A percentile compares a stretch with the other conserved stretches of the same genome.
phyloP scores from a whole-genome alignment of 2,329 filamentous ascomycete genomes.

The Chrysoporthe puriensis region DNA sequence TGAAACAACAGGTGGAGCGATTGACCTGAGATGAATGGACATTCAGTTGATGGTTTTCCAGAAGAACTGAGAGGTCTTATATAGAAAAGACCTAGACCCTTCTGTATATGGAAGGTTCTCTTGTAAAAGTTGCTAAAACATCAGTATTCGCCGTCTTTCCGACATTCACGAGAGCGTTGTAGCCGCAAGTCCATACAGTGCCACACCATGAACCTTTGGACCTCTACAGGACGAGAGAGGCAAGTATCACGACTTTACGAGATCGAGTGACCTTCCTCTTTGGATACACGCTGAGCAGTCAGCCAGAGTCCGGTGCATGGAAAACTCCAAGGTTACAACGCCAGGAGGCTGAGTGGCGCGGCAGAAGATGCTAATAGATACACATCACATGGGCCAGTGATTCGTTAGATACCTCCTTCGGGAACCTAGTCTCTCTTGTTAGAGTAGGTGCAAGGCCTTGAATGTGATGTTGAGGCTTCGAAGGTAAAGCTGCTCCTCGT shows the following conservation, averaged over 20 bases:
- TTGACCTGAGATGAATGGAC: neutral
- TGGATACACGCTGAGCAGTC: slow-evolving; percentile 4
- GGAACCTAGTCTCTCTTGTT: neutral
- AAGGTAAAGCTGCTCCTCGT: neutral
- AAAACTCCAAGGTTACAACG: neutral
- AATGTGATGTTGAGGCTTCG: neutral
- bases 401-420: neutral
- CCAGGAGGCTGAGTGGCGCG: neutral
- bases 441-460: neutral
- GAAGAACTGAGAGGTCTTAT: neutral
- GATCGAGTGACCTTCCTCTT: neutral
- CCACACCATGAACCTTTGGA: neutral
- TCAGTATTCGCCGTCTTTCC: neutral
- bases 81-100: neutral
- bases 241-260: neutral
- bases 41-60: neutral
- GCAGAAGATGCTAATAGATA: neutral
- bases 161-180: neutral
- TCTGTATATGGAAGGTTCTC: neutral
- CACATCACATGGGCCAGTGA: neutral
- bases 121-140: too few relatives aligned
- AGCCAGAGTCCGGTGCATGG: neutral
- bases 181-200: neutral
- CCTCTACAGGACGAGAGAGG: neutral
- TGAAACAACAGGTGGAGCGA: neutral